phyloP scores from a whole-genome alignment of 2,329 filamentous ascomycete genomes.

The Volutella citrinella region DNA sequence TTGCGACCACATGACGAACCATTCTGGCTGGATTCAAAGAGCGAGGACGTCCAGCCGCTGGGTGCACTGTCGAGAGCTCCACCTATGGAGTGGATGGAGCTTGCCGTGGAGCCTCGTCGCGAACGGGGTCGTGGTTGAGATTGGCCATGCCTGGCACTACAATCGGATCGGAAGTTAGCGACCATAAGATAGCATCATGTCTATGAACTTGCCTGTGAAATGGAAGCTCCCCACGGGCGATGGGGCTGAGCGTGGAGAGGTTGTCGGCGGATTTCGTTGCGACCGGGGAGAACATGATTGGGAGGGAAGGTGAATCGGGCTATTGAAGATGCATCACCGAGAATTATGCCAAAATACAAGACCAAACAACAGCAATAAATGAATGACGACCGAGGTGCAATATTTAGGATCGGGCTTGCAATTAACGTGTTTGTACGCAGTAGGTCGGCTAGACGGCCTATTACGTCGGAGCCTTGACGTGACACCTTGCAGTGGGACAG shows the following conservation, averaged over 20 bases:
- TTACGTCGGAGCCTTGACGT: no score
- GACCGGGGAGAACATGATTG: slow-evolving; percentile 56
- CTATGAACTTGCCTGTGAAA: slow-evolving; percentile 56
- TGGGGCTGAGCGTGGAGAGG: slow-evolving; percentile 51
- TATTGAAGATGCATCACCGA: no score
- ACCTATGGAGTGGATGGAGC: slow-evolving; percentile 84
- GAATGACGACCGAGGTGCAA: no score
- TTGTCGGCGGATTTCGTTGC: slow-evolving; percentile 66
- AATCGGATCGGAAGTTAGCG: no score
- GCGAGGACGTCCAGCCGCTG: slow-evolving; percentile 51
- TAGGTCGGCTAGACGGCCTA: no score
- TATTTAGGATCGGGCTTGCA: no score
- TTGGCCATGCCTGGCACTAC: slow-evolving; percentile 41
- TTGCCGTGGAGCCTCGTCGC: slow-evolving; percentile 78
- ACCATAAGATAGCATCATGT: no score
- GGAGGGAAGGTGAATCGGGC: no score
- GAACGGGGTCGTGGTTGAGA: slow-evolving; percentile 45
- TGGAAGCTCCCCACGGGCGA: slow-evolving; percentile 52
- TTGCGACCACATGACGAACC: slow-evolving; percentile 45
- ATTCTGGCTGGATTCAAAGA: slow-evolving; percentile 77
- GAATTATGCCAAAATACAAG: no score
- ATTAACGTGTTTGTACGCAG: no score
- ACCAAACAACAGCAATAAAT: no score
- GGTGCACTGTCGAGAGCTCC: slow-evolving; percentile 74
- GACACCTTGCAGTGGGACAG: no score